Base-by-base conservation (phyloP, 1,139 yeast species). In the Magnusiomyces tetraspermus region DNA sequence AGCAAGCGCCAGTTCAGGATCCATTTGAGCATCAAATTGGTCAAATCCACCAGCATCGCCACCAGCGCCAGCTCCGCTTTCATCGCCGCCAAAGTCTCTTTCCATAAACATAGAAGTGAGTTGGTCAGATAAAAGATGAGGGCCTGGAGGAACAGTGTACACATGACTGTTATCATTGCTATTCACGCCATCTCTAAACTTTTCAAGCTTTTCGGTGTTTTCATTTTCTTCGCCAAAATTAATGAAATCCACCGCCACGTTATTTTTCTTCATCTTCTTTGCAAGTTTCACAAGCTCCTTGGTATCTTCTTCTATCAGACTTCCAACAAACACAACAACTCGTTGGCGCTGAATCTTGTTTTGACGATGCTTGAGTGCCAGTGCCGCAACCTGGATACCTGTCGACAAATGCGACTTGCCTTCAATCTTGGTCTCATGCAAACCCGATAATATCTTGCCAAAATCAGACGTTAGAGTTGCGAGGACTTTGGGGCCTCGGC, bases 1-100 rank as follows among this genome's bases (percentile, higher is more conserved):
- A 0, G 97, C 98, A 74, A 92, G 77, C 1, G 97, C 98, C 65
- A 92, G 79, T 69, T 94, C 98, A 24, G 98, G 98, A 63, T 92
- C 86, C 60, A 46, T 46, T 22, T 24, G 24, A 17, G 26, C 78
- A 50, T 86, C 83, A 60, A 79, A 77, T n/a, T 23, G 45, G 19
- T 36, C 40, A 36, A 36, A n/a, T 5, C 40, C 62, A 47, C 76
- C 80, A 53, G 71, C 71, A 22, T 58, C 40, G 17, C 76, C 80
- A 59, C 72, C 76, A 24, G 71, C 76, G 44, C 71, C 71, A 15
- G 73, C 76, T 11, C 74, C 74, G 24, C 74, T 78, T 23, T 66
- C 67, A 13, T 66, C 69, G 17, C 65, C 71, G 33, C 71, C 76
- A 49, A 75, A 84, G 56, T 82, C 87, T 49, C 77, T 73, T 59